phyloP scores from a whole-genome alignment of 2,329 filamentous ascomycete species.

The Niveomyces coronatus region DNA sequence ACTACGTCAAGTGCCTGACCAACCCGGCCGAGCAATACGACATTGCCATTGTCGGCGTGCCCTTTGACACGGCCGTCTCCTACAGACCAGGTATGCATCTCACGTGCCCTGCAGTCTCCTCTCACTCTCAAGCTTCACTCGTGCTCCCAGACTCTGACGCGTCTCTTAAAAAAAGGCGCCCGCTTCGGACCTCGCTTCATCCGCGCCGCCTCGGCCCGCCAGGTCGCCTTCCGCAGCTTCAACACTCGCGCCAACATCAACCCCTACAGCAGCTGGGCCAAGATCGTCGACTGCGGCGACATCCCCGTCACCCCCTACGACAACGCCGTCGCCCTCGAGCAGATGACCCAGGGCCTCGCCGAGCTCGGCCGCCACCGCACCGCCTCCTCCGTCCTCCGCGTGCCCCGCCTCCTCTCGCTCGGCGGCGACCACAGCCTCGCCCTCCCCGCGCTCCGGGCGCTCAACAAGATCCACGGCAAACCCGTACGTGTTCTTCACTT shows the following conservation, averaged over 20 bases:
- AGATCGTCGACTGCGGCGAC: constrained; percentile 81
- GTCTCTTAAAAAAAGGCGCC: constrained; percentile 38
- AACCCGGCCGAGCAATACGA: constrained; percentile 54
- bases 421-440: constrained; percentile 66
- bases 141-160: neutral
- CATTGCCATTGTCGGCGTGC: constrained; percentile 61
- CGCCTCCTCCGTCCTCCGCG: constrained; percentile 23
- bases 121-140: neutral
- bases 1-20: constrained; percentile 59
- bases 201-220: constrained; percentile 69
- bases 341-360: constrained; percentile 74
- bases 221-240: constrained; percentile 67
- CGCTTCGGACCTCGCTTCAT: constrained; percentile 85
- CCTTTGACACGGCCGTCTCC: constrained; percentile 64
- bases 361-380: constrained; percentile 47
- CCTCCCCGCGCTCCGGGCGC: constrained; percentile 56
- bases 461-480: constrained; percentile 50
- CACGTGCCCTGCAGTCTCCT: too few relatives aligned
- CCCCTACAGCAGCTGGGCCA: constrained; percentile 74
- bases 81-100: constrained; percentile 52
- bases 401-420: constrained; percentile 54
- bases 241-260: constrained; percentile 77
- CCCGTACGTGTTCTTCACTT: constrained; percentile 65
- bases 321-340: constrained; percentile 67
- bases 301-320: constrained; percentile 82